phyloP scores from a whole-genome alignment of 805 yeast species.

The Ogataea pilisensis region DNA sequence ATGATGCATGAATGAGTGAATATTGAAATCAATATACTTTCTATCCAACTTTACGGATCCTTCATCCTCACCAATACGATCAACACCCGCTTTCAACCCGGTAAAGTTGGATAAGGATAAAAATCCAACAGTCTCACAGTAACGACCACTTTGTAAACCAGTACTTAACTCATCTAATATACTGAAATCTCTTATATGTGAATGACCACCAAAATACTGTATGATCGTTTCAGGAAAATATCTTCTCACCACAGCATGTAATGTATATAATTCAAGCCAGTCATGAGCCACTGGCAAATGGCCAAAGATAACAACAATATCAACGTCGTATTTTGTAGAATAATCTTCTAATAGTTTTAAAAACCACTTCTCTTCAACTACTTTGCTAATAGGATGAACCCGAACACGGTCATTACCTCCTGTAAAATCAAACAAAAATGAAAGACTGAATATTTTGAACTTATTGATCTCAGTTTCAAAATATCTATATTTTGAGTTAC shows the following conservation, averaged over 20 bases:
- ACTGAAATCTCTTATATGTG: conserved; percentile 84
- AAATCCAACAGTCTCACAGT: conserved; percentile 93
- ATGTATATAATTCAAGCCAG: conserved; percentile 48
- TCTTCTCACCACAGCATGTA: conserved; percentile 49
- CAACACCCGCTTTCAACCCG: conserved; percentile 3
- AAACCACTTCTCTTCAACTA: conserved; percentile 65
- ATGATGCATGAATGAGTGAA: conserved; percentile 67
- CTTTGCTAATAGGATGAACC: conserved; percentile 58
- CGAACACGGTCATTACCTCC: conserved; percentile 50
- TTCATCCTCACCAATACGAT: neutral
- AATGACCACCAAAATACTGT: conserved; percentile 92
- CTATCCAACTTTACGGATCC: conserved; percentile 38
- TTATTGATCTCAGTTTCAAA: conserved; percentile 57
- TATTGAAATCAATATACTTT: conserved; percentile 79
- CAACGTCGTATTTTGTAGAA: conserved; percentile 42
- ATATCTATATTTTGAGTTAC: conserved; percentile 55
- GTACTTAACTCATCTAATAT: conserved; percentile 61
- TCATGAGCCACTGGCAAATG: conserved; percentile 67
- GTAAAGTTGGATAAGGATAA: conserved; percentile 42
- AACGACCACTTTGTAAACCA: conserved; percentile 89
- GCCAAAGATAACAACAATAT: conserved; percentile 67
- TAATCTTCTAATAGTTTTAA: conserved; percentile 34
- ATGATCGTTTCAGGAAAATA: conserved; percentile 60
- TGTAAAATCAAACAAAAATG: conserved; percentile 78
- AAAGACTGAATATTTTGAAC: conserved; percentile 58